Conservation (phyloP, 352 stramenopile genomes). For the Pythium dissotocum region DNA sequence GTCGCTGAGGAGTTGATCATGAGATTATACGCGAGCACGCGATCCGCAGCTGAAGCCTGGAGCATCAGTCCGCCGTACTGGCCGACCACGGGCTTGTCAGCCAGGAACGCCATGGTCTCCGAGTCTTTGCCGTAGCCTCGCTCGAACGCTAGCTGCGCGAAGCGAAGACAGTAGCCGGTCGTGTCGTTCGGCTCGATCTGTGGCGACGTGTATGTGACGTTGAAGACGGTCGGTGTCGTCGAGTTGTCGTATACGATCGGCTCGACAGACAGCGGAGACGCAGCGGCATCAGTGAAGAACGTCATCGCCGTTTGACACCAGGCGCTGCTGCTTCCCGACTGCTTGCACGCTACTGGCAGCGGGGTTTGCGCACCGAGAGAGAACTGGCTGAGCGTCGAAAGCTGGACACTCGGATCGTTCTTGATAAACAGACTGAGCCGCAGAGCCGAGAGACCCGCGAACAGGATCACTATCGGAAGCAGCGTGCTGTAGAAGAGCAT, state of each 20-base stretch:
- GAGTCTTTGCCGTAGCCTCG: conserved; percentile 41
- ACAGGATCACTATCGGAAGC: conserved; percentile 67
- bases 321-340: conserved; percentile 8
- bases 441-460: conserved; percentile 60
- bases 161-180: conserved; percentile 55
- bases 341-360: conserved; percentile 49
- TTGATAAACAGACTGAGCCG: conserved; percentile 48
- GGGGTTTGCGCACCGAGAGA: conserved; percentile 33
- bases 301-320: conserved; percentile 29
- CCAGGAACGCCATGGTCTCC: conserved; percentile 13
- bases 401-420: conserved; percentile 51
- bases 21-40: conserved; percentile 60
- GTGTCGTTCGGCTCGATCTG: conserved; percentile 50
- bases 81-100: conserved; percentile 27
- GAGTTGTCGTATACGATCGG: conserved; percentile 37
- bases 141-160: conserved; percentile 54
- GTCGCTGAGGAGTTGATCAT: conserved; percentile 54
- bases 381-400: conserved; percentile 39
- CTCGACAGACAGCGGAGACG: conserved; percentile 39
- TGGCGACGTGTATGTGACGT: conserved; percentile 42
- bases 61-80: conserved; percentile 62
- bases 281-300: conserved; percentile 24
- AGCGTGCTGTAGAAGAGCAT: conserved; percentile 78
- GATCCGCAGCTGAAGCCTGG: conserved; percentile 36
- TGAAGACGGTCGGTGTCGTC: conserved; percentile 48